phyloP scores from a whole-genome alignment of 768 basidiomycete species.

The Tulasnella sp. region DNA sequence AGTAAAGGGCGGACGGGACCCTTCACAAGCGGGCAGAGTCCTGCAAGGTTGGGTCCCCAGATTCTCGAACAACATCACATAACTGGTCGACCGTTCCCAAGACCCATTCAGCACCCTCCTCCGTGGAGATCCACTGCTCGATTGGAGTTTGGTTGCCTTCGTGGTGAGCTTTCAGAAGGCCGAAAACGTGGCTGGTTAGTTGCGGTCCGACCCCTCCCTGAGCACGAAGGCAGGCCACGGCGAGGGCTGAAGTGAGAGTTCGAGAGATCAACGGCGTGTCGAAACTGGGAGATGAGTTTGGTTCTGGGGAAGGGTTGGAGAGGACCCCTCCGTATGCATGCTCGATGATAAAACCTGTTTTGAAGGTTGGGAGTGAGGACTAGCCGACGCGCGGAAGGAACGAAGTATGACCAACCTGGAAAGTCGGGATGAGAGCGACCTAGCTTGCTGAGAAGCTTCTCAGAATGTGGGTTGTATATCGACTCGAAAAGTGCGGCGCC shows the following conservation, averaged over 20 bases:
- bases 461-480: constrained; percentile 85
- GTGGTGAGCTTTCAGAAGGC: constrained; percentile 76
- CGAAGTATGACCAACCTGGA: constrained; percentile 61
- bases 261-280: constrained; percentile 63
- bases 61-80: constrained; percentile 30
- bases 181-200: constrained; percentile 83
- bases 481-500: constrained; percentile 75
- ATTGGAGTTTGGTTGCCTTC: constrained; percentile 42
- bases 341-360: constrained; percentile 69
- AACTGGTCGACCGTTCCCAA: constrained; percentile 38
- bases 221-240: constrained; percentile 78
- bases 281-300: constrained; percentile 59
- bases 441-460: constrained; percentile 84
- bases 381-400: not conserved
- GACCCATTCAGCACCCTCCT: constrained; percentile 40
- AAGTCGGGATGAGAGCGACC: constrained; percentile 89
- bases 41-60: not conserved
- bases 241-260: constrained; percentile 77
- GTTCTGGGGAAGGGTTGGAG: constrained; percentile 62
- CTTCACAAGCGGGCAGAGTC: not conserved
- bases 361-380: not conserved
- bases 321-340: constrained; percentile 78
- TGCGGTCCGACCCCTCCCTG: constrained; percentile 84
- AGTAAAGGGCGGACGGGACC: not conserved
- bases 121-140: constrained; percentile 38